Evolutionary conservation across 2,329 filamentous ascomycete species (phyloP).

Genomic region (Penicillium sclerotigenum): DNA sequence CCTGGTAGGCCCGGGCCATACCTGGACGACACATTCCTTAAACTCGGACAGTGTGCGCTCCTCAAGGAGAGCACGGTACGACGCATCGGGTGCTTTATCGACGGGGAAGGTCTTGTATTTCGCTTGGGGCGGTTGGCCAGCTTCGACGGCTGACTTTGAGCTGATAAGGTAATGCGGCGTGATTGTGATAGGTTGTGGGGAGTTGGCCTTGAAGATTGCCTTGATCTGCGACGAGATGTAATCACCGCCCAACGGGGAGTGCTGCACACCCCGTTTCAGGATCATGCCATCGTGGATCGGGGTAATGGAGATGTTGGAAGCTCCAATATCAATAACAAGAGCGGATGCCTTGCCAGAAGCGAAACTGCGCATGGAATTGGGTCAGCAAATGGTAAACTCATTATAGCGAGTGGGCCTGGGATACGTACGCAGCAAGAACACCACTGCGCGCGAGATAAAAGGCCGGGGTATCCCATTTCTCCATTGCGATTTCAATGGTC

Average conservation of each 20-base stretch:
- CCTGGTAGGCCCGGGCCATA: conserved; percentile 78
- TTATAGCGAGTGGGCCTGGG: not conserved
- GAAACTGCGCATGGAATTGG: conserved; percentile 51
- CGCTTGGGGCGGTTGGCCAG: conserved; percentile 73
- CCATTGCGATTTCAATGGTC: conserved; percentile 93
- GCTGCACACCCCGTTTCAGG: conserved; percentile 82
- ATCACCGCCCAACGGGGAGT: conserved; percentile 79
- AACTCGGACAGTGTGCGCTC: conserved; percentile 92
- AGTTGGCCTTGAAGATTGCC: conserved; percentile 66
- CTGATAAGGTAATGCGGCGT: conserved; percentile 84
- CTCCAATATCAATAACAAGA: conserved; percentile 87
- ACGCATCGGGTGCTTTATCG: conserved; percentile 57
- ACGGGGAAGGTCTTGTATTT: conserved; percentile 67
- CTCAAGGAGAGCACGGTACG: conserved; percentile 81
- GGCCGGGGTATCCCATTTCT: conserved; percentile 90
- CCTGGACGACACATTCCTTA: conserved; percentile 95
- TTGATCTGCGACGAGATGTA: conserved; percentile 89
- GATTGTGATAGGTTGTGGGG: conserved; percentile 67
- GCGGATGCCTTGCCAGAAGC: conserved; percentile 90
- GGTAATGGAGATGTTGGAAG: conserved; percentile 81
- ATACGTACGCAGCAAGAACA: conserved; percentile 71
- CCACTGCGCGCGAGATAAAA: conserved; percentile 91
- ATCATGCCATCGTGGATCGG: conserved; percentile 94
- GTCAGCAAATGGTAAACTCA: conserved; percentile 5
- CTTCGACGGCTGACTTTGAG: conserved; percentile 84